Evolutionary conservation across 768 basidiomycete species (phyloP), one percentile per base, ranked within the genome.

Genomic region (Candolleomyces efflorescens): DNA sequence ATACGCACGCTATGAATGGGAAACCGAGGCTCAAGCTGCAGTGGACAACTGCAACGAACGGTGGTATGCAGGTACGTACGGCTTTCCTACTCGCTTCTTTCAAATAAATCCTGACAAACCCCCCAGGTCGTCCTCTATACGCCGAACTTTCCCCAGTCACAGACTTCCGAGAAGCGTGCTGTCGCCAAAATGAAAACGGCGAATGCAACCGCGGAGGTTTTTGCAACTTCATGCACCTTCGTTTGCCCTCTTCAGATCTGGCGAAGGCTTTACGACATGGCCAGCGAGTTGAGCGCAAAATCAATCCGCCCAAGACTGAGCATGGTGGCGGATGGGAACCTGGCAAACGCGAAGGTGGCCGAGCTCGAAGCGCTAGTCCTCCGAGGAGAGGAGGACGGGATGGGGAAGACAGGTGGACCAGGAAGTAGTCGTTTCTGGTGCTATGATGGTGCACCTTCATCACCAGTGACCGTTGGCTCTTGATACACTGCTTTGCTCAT

Each of bases 181-280:
- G 97, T 71, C 85, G 97, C 48, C 97, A 99, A 72, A 98, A 99
- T 65, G 97, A 99, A 71, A 90, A 98, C 64, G 97, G 97, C 7
- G 92, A 96, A 73, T 99, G 97, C 72, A 96, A 96, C 66, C 87
- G 97, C 44, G 97, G 96, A 27, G 94, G 94, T 2, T 98, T 97
- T 76, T 98, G 96, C 74, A 98, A 99, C 72, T 99, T 99, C 69
- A 97, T 98, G 93, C 95, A 98, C 75, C 78, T 98, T 36, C 86
- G 92, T 13, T 80, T 93, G 20, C 91, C 95, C 4, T 90, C 93
- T 27, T 86, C 89, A 67, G 86, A 92, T 11, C 82, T 97, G 12
- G 89, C 92, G 2, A 83, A 82, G 45, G 84, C 88, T 7, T 75
- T 98, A 54, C 83, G 85, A 17, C 86, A 84, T 45, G 92, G 92